Evolutionary conservation across 768 basidiomycete genomes (phyloP), one percentile per base, ranked within the genome.

Genomic region (Lentinula aciculospora): DNA sequence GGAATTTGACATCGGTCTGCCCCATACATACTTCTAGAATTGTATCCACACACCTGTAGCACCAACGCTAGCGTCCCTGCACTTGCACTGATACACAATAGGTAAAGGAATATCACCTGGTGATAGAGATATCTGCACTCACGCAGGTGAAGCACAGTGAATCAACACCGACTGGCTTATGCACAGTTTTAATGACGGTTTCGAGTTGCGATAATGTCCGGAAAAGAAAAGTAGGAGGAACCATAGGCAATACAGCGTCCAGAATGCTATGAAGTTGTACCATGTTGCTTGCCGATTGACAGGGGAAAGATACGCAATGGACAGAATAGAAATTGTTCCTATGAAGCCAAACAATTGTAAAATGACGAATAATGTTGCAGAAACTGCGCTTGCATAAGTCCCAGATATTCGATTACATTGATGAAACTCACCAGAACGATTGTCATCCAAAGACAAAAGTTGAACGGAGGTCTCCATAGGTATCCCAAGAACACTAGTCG

Each of bases 211-310:
- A 60, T 70, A 67, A 44, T 71, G 67, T 32, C 71, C 72, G 57
- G 69, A 65, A 54, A 74, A 66, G 32, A 65, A 62, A 21, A 73
- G 64, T 36, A 76, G 59, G 7, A 66, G 62, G 61, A 71, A 74
- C 17, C 72, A 73, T 27, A 71, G 28, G 28, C 72, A 69, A 40
- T 68, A 73, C 12, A 72, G 61, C n/a, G 70, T 69, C 73, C 74
- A 75, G 1, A 69, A 66, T 21, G 68, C 54, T 58, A 69, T 70
- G 54, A 74, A 74, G 60, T 68, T 72, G 60, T 69, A 72, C 64
- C 70, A 74, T 5, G 71, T 69, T 15, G 32, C 28, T 29, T 49
- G 47, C n/a, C 47, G 47, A n/a, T 7, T 31, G 27, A 29, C 17
- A 4, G 47, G 32, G 3, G 47, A 49, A 21, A 49, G 21, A 5